Evolutionary conservation across 2,329 filamentous ascomycete genomes (phyloP).

Genomic region (Scedosporium apiospermum): DNA sequence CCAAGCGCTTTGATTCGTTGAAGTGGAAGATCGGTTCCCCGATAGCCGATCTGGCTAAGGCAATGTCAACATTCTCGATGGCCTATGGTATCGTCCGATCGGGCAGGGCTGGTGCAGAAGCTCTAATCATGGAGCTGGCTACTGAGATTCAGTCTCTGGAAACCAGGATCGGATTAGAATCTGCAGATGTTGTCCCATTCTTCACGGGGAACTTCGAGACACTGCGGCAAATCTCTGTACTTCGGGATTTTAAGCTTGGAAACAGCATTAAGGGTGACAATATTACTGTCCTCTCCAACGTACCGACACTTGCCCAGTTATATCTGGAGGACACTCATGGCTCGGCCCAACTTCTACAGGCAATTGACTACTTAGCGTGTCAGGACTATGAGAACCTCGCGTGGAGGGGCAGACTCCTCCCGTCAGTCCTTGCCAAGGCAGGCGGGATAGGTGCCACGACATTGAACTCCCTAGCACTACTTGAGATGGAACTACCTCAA

Average conservation of each 20-base stretch:
- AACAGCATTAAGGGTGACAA: constrained; percentile 16
- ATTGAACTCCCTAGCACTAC: constrained; percentile 49
- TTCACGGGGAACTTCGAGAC: constrained; percentile 46
- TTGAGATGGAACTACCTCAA: constrained; percentile 56
- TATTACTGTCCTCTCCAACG: constrained; percentile 37
- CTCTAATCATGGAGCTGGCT: constrained; percentile 39
- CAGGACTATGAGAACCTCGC: constrained; percentile 22
- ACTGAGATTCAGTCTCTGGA: constrained; percentile 44
- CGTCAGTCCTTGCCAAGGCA: constrained; percentile 45
- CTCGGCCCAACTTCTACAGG: constrained; percentile 32
- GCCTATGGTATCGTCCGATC: constrained; percentile 45
- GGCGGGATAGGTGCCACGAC: constrained; percentile 40
- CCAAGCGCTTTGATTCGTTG: constrained; percentile 49
- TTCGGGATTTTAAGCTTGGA: constrained; percentile 19
- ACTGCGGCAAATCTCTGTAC: constrained; percentile 41
- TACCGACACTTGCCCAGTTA: constrained; percentile 33
- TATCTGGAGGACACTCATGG: constrained; percentile 22
- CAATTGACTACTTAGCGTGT: constrained; percentile 35
- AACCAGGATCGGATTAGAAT: constrained; percentile 29
- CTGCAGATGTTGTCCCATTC: constrained; percentile 34
- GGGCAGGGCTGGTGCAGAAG: constrained; percentile 28
- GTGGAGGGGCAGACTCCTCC: constrained; percentile 30
- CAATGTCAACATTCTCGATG: constrained; percentile 44
- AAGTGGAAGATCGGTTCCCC: constrained; percentile 48
- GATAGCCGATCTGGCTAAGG: constrained; percentile 40